Percentiles rank a stretch among this genome's conserved stretches.
Evolutionary conservation across 2,329 filamentous ascomycete genomes (phyloP).

Genomic region (Ophiostoma populinum): DNA sequence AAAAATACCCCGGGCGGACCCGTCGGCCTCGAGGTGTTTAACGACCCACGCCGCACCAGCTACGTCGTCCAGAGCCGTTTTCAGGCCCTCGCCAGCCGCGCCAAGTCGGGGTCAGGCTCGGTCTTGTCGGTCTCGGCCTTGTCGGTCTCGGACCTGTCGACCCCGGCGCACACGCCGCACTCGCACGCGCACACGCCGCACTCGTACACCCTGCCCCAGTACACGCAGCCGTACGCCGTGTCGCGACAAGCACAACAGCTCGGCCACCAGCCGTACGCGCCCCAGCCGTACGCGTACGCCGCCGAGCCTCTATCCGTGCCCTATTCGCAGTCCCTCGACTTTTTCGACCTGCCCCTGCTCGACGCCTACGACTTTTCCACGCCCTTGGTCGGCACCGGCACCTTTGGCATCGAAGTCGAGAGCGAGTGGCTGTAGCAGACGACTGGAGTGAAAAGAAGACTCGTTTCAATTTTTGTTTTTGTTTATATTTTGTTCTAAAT

Average conservation of each 20-base stretch:
- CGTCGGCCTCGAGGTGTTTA: constrained; percentile 6
- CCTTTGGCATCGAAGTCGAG: constrained; percentile 5
- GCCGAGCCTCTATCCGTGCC: background rate
- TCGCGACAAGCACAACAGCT: no score
- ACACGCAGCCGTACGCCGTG: no score
- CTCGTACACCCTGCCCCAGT: no score
- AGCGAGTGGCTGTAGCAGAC: constrained; percentile 3
- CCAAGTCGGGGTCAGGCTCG: no score
- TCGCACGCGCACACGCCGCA: no score
- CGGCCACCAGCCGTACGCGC: background rate
- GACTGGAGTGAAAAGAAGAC: no score
- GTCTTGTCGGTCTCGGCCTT: no score
- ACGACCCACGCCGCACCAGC: constrained; percentile 6
- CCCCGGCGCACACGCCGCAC: no score
- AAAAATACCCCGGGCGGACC: constrained; percentile 7
- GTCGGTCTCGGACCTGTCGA: no score
- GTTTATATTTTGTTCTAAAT: no score
- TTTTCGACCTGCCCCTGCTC: constrained; percentile 6
- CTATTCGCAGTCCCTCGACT: constrained; percentile 4
- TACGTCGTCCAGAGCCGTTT: constrained; percentile 5
- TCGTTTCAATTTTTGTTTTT: no score
- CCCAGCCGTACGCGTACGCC: background rate
- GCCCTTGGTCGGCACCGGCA: constrained; percentile 1
- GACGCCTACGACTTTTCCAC: background rate
- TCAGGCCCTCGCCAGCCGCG: background rate